Percentiles rank a stretch among this genome's conserved stretches.
These are phyloP conservation scores for Biancaea sappan DNA, from an alignment of 306 rosid species.

Conservation along the genomic window DNA sequence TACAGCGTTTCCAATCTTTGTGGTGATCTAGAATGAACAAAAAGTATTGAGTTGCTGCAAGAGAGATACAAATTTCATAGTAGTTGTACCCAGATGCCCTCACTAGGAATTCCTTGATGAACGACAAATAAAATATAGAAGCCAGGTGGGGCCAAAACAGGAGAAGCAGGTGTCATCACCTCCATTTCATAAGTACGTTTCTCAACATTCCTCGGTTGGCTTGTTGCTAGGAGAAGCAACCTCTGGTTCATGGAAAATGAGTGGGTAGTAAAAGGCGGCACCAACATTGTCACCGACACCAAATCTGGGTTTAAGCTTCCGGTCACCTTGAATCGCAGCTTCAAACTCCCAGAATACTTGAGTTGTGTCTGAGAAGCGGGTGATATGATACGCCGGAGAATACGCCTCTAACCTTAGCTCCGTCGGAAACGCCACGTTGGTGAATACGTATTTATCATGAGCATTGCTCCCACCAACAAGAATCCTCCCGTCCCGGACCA, in stretches of 20 bases:
- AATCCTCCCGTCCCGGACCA: conserved; percentile 70
- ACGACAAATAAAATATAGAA: conserved; percentile 59
- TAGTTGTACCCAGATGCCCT: conserved; percentile 67
- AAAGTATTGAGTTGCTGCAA: no score
- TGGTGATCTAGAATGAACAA: no score
- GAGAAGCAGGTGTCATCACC: conserved; percentile 38
- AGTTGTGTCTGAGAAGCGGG: conserved; percentile 20
- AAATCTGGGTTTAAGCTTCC: not conserved
- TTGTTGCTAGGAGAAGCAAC: conserved; percentile 44
- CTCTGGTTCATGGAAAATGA: conserved; percentile 90
- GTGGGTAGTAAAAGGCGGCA: conserved; percentile 77
- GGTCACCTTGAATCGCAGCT: conserved; percentile 16
- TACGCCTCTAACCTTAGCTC: conserved; percentile 53
- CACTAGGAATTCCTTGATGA: conserved; percentile 66
- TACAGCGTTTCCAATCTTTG: no score
- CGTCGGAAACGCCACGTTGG: conserved; percentile 46
- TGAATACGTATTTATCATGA: conserved; percentile 38
- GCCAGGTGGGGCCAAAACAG: conserved; percentile 32
- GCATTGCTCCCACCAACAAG: conserved; percentile 78
- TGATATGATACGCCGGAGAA: conserved; percentile 38
- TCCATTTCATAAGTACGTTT: conserved; percentile 31
- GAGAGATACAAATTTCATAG: no score
- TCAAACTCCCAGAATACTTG: conserved; percentile 24
- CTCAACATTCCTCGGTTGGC: not conserved
- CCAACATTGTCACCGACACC: conserved; percentile 47